Percentiles rank a stretch among this genome's conserved stretches.
Evolutionary conservation across 1,139 yeast species (phyloP).

Genomic region (Citeromyces hawaiiensis): DNA sequence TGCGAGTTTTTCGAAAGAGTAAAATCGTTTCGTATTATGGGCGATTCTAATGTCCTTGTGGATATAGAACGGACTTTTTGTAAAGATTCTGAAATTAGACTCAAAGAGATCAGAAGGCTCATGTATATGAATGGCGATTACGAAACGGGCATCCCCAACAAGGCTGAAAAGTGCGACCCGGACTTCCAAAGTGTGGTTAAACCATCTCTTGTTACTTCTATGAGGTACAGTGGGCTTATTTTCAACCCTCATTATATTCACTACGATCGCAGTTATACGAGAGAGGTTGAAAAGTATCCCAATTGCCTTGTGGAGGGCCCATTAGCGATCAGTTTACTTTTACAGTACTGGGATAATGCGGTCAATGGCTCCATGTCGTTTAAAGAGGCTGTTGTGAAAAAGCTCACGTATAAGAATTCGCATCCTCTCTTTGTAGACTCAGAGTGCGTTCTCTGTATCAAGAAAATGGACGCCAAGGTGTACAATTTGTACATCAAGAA

Average conservation of each 20-base stretch:
- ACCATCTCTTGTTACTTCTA: constrained; percentile 12
- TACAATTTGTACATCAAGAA: constrained; percentile 11
- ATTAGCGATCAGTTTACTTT: constrained; percentile 42
- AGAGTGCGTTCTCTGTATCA: constrained; percentile 8
- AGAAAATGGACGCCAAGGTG: constrained; percentile 2
- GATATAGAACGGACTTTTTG: neutral
- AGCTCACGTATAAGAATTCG: constrained; percentile 14
- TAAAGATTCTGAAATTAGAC: neutral
- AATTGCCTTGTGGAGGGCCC: constrained; percentile 74
- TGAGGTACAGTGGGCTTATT: constrained; percentile 62
- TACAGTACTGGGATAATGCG: constrained; percentile 30
- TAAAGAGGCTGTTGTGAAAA: constrained; percentile 1
- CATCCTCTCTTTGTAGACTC: constrained; percentile 14
- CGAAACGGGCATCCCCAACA: constrained; percentile 2
- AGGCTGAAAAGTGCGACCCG: neutral
- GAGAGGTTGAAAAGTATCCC: constrained; percentile 41
- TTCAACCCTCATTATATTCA: constrained; percentile 80
- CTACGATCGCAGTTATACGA: constrained; percentile 43
- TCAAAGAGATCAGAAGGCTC: constrained; percentile 19
- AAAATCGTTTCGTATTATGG: constrained; percentile 20
- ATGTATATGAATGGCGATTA: constrained; percentile 18
- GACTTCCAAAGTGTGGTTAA: constrained; percentile 5
- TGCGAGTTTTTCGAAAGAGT: constrained; percentile 33
- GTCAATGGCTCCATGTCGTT: constrained; percentile 4
- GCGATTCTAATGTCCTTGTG: constrained; percentile 7